These are phyloP conservation scores for Tuber calosporum DNA, from an alignment of 495 filamentous ascomycete genomes.

Conservation along the genomic window DNA sequence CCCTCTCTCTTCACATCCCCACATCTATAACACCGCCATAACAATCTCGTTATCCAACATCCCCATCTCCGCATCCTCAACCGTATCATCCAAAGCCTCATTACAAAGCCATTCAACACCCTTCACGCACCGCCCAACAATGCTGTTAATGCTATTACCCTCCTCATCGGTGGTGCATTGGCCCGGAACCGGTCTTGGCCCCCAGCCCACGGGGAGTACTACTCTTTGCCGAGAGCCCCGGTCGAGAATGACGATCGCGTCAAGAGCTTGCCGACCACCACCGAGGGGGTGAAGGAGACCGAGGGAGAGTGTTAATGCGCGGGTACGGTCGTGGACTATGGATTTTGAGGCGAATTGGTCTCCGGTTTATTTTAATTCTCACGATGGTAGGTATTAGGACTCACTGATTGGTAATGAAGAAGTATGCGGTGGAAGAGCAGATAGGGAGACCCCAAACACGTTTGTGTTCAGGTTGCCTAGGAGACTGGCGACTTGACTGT, in stretches of 20 bases:
- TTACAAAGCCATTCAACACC: conserved; percentile 40
- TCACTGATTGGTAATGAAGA: conserved; percentile 31
- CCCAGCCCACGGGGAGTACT: conserved; percentile 47
- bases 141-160: conserved; percentile 30
- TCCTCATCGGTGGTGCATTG: conserved; percentile 35
- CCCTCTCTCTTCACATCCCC: background rate
- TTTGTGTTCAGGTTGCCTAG: conserved; percentile 28
- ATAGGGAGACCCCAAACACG: conserved; percentile 31
- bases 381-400: background rate
- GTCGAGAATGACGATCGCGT: conserved; percentile 46
- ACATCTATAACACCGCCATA: conserved; percentile 23
- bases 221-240: conserved; percentile 39
- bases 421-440: conserved; percentile 23
- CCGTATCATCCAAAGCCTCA: conserved; percentile 27
- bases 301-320: conserved; percentile 34
- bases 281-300: conserved; percentile 47
- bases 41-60: conserved; percentile 34
- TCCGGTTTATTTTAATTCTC: background rate
- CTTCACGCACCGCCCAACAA: conserved; percentile 39
- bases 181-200: conserved; percentile 36
- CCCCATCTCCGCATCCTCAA: conserved; percentile 38
- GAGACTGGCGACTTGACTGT: conserved; percentile 31
- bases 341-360: background rate
- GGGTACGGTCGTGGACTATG: conserved; percentile 32
- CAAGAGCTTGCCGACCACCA: conserved; percentile 44